Conservation (phyloP, 139 green algal species). For the Nannochloris sp. region DNA sequence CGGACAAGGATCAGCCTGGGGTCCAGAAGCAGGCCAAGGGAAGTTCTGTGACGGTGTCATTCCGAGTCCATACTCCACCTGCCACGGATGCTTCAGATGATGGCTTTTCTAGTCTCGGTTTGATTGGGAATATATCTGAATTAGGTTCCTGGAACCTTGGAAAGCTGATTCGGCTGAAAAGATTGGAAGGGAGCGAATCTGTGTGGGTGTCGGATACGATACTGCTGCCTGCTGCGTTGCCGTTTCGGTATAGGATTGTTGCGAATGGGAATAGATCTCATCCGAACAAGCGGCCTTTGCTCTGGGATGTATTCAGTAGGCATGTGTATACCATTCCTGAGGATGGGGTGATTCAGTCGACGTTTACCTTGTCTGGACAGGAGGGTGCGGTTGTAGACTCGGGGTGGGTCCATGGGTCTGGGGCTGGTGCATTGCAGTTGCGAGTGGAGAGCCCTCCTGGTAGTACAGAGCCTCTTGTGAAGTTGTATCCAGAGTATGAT, state of each 20-base stretch:
- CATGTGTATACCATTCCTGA: background rate
- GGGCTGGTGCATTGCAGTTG: conserved; percentile 36
- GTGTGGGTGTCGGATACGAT: background rate
- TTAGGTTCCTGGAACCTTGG: background rate
- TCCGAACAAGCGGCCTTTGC: conserved; percentile 35
- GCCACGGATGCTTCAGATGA: too few relatives aligned
- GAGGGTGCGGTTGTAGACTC: conserved; percentile 9
- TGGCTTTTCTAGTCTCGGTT: background rate
- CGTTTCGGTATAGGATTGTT: conserved; percentile 23
- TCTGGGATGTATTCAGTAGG: conserved; percentile 24
- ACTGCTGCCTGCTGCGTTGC: conserved; percentile 17
- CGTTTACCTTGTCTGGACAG: background rate
- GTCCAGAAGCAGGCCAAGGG: too few relatives aligned
- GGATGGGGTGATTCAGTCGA: conserved; percentile 7
- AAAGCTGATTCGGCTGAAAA: background rate
- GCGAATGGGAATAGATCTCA: conserved; percentile 37
- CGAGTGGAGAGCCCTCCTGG: conserved; percentile 34
- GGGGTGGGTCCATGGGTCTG: conserved; percentile 28
- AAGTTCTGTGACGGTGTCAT: too few relatives aligned
- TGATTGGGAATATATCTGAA: background rate
- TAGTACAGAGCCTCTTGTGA: conserved; percentile 27
- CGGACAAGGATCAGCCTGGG: too few relatives aligned
- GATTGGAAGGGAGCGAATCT: conserved; percentile 7
- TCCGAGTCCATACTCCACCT: too few relatives aligned
- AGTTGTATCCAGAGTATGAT: conserved; percentile 9